These are phyloP conservation scores for Hirschfeldia incana DNA, from an alignment of 345 rosid genomes.

Conservation along the genomic window DNA sequence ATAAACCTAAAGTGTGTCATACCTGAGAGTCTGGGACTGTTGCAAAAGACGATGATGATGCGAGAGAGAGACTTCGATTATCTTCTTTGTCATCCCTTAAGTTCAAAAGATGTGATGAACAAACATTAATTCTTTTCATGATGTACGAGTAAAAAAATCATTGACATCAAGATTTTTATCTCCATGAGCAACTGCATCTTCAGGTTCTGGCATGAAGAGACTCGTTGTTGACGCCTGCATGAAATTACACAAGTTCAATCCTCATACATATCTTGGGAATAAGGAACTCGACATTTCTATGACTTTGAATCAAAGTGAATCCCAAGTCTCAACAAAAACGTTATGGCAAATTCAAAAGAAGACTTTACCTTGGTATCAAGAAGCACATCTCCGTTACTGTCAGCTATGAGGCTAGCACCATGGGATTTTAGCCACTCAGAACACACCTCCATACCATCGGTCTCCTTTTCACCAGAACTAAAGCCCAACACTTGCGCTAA, in stretches of 20 bases:
- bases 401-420: conserved; percentile 67
- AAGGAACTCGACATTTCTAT: background rate
- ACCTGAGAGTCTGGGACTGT: conserved; percentile 28
- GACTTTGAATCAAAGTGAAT: background rate
- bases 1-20: conserved; percentile 33
- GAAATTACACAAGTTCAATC: conserved; percentile 11
- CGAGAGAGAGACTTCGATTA: background rate
- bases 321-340: background rate
- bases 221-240: conserved; percentile 77
- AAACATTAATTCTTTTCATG: conserved; percentile 23
- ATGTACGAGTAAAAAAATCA: conserved; percentile 75
- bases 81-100: conserved; percentile 19
- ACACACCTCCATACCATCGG: conserved; percentile 66
- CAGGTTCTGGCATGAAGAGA: conserved; percentile 90
- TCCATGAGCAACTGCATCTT: conserved; percentile 94
- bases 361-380: conserved; percentile 77
- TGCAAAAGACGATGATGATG: background rate
- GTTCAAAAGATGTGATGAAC: conserved; percentile 20
- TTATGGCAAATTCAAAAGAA: conserved; percentile 6
- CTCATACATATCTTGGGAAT: background rate
- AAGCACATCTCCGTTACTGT: conserved; percentile 68
- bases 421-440: conserved; percentile 89
- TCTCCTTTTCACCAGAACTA: conserved; percentile 54
- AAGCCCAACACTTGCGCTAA: conserved; percentile 80
- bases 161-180: conserved; percentile 86